Evolutionary conservation across 805 yeast genomes (phyloP), one percentile per base, ranked within the genome.

Genomic region (Ogataea minuta): DNA sequence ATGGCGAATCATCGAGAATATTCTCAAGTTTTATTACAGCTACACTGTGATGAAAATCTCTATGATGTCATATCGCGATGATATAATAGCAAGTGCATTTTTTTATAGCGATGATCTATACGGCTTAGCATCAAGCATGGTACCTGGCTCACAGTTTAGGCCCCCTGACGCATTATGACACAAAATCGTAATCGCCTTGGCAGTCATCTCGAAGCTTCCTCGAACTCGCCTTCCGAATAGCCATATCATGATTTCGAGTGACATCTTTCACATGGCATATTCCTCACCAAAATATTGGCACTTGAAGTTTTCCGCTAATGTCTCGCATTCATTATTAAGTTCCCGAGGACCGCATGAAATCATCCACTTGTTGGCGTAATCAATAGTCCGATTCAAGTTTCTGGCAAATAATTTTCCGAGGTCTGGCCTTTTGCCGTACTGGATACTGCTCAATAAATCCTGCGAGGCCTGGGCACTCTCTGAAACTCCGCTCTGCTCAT

Each of bases 271-370:
- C 61, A 62, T 62, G 3, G 64, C 49, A 45, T 71, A 77, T 2
- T 61, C 59, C 48, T 79, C 84, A 13, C 68, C 60, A 34, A 67
- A 65, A 35, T 62, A 67, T 21, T 67, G 59, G 13, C 71, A 63
- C 4, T 62, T 59, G 19, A 64, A 55, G 0, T 43, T 40, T 1
- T 47, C 53, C 0, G 77, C 70, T 63, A 76, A 63, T 3, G 13
- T 35, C 24, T 56, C 44, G 17, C 73, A 70, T 9, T 71, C 73
- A 2, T 39, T 33, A 28, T 74, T 67, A 45, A 80, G 55, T 0
- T 67, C 45, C 2, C 54, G 50, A 1, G 82, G 82, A 1, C 87
- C 87, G 60, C 86, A 79, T 1, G 79, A 70, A 12, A 79, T 57
- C 0, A 78, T 53, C 78, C 81, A 79, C 38, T 66, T 69, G 39